Percentiles rank a stretch among this genome's conserved stretches.
Evolutionary conservation across 768 basidiomycete genomes (phyloP).

Genomic region (Cubamyces sp.): DNA sequence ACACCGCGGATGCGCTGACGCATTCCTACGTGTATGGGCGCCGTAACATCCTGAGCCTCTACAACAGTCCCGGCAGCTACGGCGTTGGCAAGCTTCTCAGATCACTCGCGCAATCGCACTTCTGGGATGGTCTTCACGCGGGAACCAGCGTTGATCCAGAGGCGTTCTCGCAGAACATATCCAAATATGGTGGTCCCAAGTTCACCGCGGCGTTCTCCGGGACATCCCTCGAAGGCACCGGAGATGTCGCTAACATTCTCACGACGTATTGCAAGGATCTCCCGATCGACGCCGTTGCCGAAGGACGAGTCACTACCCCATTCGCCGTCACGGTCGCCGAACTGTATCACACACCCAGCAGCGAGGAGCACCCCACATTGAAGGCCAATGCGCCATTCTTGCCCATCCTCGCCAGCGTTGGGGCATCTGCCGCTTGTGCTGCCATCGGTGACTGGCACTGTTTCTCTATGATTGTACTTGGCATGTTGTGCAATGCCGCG

Average conservation of each 20-base stretch:
- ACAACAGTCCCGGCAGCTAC: constrained; percentile 20
- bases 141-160: constrained; percentile 11
- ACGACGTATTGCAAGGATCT: not conserved
- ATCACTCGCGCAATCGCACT: not conserved
- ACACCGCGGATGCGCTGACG: not conserved
- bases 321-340: constrained; percentile 16
- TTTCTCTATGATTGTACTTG: constrained; percentile 16
- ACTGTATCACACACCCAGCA: constrained; percentile 3
- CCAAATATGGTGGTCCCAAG: constrained; percentile 3
- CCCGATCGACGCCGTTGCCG: not conserved
- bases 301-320: constrained; percentile 17
- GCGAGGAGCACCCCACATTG: constrained; percentile 14
- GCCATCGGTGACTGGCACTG: constrained; percentile 14
- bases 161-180: not conserved
- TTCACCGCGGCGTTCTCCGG: constrained; percentile 17
- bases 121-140: constrained; percentile 19
- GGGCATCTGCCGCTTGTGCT: constrained; percentile 13
- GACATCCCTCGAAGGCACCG: not conserved
- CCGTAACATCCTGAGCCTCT: not conserved
- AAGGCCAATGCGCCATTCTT: constrained; percentile 12
- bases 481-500: constrained; percentile 14
- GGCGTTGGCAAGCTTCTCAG: not conserved
- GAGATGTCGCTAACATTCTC: constrained; percentile 5
- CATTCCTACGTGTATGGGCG: constrained; percentile 12
- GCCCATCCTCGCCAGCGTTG: constrained; percentile 19